Percentiles rank a stretch among this genome's conserved stretches.
Evolutionary conservation across 148 eudicot genomes (phyloP).

Genomic region (Cornus kousa): DNA sequence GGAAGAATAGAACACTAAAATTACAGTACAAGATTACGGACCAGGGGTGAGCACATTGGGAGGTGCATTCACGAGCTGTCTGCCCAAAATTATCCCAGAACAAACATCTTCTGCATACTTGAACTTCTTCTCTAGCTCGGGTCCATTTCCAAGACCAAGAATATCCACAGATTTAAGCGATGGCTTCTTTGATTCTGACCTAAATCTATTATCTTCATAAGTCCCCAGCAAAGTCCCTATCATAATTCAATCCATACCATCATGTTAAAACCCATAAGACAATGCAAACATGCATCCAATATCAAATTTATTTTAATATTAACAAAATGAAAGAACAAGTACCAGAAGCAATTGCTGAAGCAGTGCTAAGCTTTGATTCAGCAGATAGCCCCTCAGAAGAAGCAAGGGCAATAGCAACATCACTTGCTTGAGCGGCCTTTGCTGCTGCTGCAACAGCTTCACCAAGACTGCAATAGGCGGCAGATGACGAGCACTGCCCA

Average conservation of each 20-base stretch:
- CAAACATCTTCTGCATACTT: slow-evolving; percentile 66
- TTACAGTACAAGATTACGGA: slow-evolving; percentile 24
- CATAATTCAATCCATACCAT: background rate
- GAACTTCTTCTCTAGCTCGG: slow-evolving; percentile 77
- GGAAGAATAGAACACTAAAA: background rate
- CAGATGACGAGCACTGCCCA: slow-evolving; percentile 45
- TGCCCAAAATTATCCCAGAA: slow-evolving; percentile 81
- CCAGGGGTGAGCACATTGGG: slow-evolving; percentile 99
- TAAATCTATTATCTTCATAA: slow-evolving; percentile 84
- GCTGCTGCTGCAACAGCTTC: slow-evolving; percentile 82
- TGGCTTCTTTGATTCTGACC: slow-evolving; percentile 82
- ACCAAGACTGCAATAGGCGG: slow-evolving; percentile 66
- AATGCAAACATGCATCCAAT: background rate
- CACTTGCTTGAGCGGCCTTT: slow-evolving; percentile 69
- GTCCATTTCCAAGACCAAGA: slow-evolving; percentile 84
- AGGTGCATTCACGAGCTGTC: slow-evolving; percentile 92
- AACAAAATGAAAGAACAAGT: slow-evolving; percentile 3
- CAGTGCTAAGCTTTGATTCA: slow-evolving; percentile 55
- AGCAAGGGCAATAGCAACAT: slow-evolving; percentile 72
- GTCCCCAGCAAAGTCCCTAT: slow-evolving; percentile 72
- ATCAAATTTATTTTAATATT: background rate
- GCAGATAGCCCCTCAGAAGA: slow-evolving; percentile 60
- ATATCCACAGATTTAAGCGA: slow-evolving; percentile 69
- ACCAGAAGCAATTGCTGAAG: slow-evolving; percentile 85
- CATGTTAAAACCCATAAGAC: background rate